Percentiles rank a stretch among this genome's conserved stretches.
These are phyloP conservation scores for Wickerhamiella infanticola DNA, from an alignment of 1,139 yeast genomes.

Conservation along the genomic window DNA sequence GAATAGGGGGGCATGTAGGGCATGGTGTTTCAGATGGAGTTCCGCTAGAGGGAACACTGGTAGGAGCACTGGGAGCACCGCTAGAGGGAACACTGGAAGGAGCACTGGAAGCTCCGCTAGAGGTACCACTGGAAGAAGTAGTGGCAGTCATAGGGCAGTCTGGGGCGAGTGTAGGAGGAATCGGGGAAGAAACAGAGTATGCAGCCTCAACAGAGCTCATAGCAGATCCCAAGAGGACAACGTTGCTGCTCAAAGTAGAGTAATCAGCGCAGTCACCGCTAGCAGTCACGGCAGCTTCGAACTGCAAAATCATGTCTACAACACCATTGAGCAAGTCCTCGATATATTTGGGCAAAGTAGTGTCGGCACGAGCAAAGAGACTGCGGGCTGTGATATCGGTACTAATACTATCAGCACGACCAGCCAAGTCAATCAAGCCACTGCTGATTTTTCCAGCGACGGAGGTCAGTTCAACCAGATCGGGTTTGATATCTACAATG, in stretches of 20 bases:
- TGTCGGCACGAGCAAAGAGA: neutral
- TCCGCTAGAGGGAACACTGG: neutral
- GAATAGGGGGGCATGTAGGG: conserved; percentile 30
- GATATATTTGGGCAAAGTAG: neutral
- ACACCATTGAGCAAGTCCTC: neutral
- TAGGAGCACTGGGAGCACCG: neutral
- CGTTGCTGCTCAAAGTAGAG: neutral
- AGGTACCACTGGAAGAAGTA: neutral
- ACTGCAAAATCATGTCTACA: neutral
- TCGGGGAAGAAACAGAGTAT: neutral
- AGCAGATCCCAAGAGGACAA: neutral
- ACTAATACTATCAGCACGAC: neutral
- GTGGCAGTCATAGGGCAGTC: too few relatives aligned
- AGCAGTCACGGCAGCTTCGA: neutral
- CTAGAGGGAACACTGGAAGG: neutral
- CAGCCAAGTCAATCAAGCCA: neutral
- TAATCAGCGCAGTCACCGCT: neutral
- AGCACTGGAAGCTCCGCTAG: neutral
- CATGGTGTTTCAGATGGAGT: conserved; percentile 13
- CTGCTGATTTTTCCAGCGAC: neutral
- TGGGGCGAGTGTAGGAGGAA: neutral
- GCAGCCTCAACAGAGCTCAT: neutral
- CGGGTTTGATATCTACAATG: neutral
- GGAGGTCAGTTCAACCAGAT: neutral
- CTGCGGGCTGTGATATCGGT: neutral